phyloP scores from a whole-genome alignment of 2,329 filamentous ascomycete genomes.

The Fusarium liriodendri region DNA sequence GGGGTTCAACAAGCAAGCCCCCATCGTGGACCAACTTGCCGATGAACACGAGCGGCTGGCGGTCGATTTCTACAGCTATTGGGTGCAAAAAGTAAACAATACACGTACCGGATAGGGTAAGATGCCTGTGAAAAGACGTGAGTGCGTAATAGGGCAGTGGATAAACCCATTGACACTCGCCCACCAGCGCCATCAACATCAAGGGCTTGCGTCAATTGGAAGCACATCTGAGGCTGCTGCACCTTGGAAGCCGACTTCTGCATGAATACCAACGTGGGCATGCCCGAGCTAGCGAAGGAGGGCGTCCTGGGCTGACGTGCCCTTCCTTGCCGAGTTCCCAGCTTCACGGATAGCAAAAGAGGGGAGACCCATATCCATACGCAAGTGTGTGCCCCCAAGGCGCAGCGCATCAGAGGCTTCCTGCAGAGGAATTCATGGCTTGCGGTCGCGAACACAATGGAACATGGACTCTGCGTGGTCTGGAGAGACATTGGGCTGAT shows the following conservation, averaged over 20 bases:
- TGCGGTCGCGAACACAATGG: constrained; percentile 22
- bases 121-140: background rate
- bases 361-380: background rate
- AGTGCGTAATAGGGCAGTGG: background rate
- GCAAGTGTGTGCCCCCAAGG: constrained; percentile 1
- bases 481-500: constrained; percentile 24
- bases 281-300: constrained; percentile 7
- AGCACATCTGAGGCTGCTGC: constrained; percentile 7
- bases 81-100: constrained; percentile 28
- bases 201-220: constrained; percentile 13
- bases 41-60: constrained; percentile 9
- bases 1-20: constrained; percentile 7
- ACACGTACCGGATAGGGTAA: background rate
- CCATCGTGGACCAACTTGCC: constrained; percentile 12
- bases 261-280: constrained; percentile 1
- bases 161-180: background rate
- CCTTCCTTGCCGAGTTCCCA: background rate
- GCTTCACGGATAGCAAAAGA: constrained; percentile 6
- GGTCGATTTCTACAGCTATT: constrained; percentile 17
- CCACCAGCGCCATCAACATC: background rate
- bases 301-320: constrained; percentile 21
- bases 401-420: constrained; percentile 19
- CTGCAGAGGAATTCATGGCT: constrained; percentile 30
- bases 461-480: constrained; percentile 20
- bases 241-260: constrained; percentile 2